Conservation (phyloP, 768 basidiomycete genomes). For the Tremella yokohamensis region DNA sequence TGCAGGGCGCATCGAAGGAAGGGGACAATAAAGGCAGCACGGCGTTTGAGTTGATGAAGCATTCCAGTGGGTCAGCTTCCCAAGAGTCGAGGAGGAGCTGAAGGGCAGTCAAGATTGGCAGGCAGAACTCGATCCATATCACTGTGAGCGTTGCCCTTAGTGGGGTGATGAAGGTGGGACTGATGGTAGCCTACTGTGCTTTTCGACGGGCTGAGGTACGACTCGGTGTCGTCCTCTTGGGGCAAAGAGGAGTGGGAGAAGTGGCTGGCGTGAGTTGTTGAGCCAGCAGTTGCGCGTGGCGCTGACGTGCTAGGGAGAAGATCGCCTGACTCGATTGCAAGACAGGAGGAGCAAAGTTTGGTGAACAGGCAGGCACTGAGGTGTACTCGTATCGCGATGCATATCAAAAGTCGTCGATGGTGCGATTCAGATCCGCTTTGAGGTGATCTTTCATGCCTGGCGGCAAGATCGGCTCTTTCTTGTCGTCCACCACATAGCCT, state of each 20-base stretch:
- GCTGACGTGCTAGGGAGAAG: slow-evolving; percentile 9
- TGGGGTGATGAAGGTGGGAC: slow-evolving; percentile 57
- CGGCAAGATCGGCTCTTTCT: slow-evolving; percentile 70
- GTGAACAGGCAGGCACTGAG: no score
- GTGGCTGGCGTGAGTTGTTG: slow-evolving; percentile 57
- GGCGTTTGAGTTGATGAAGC: slow-evolving; percentile 82
- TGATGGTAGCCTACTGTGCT: slow-evolving; percentile 53
- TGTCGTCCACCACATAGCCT: slow-evolving; percentile 57
- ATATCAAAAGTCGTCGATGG: slow-evolving; percentile 60
- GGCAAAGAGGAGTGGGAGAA: slow-evolving; percentile 73
- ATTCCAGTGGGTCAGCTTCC: slow-evolving; percentile 63
- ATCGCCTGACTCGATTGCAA: slow-evolving; percentile 2
- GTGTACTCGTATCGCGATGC: not conserved
- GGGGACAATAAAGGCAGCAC: slow-evolving; percentile 74
- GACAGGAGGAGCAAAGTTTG: not conserved
- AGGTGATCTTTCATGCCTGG: slow-evolving; percentile 85
- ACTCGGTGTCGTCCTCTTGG: slow-evolving; percentile 77
- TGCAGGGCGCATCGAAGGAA: slow-evolving; percentile 53
- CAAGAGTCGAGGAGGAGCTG: not conserved
- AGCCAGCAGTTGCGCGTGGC: not conserved
- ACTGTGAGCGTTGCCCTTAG: slow-evolving; percentile 63
- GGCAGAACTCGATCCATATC: slow-evolving; percentile 89
- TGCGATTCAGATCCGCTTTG: slow-evolving; percentile 77
- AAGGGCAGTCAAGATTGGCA: slow-evolving; percentile 72
- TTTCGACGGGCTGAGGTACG: slow-evolving; percentile 56